Evolutionary conservation across 2,329 filamentous ascomycete genomes (phyloP).

Genomic region (Aureobasidium sp.): DNA sequence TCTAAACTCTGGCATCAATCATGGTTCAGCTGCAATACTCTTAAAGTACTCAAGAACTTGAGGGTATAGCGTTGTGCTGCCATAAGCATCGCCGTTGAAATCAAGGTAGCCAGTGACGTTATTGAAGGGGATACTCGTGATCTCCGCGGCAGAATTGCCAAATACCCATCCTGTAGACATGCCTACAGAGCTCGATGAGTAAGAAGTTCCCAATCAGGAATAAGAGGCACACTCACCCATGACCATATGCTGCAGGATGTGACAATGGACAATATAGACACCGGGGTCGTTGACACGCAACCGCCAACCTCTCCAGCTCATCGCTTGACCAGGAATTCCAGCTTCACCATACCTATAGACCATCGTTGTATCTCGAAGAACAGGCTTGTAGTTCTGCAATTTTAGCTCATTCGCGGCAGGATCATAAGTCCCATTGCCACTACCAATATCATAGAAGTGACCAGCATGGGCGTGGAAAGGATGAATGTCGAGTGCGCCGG

Average conservation of each 20-base stretch:
- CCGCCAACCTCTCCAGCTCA: conserved; percentile 57
- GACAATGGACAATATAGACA: conserved; percentile 58
- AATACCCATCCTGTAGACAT: no score
- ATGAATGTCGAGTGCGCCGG: conserved; percentile 39
- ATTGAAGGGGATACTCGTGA: no score
- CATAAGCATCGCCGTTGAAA: no score
- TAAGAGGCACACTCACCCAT: no score
- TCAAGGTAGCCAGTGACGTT: no score
- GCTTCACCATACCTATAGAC: conserved; percentile 48
- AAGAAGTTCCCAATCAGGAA: no score
- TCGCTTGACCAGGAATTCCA: conserved; percentile 35
- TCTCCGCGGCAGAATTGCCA: no score
- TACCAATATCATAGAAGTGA: conserved; percentile 49
- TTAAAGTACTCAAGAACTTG: no score
- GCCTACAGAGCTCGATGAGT: no score
- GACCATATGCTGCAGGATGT: conserved; percentile 51
- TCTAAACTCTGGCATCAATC: no score
- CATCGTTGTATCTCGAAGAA: conserved; percentile 49
- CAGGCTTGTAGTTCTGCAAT: conserved; percentile 41
- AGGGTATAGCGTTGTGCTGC: no score
- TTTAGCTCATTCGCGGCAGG: conserved; percentile 42
- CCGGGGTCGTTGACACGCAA: conserved; percentile 47
- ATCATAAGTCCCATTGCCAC: conserved; percentile 49
- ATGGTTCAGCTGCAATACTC: no score
- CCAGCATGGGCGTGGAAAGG: conserved; percentile 51